Conservation (phyloP, 2,329 filamentous ascomycete species). For the Lanzia echinophila region DNA sequence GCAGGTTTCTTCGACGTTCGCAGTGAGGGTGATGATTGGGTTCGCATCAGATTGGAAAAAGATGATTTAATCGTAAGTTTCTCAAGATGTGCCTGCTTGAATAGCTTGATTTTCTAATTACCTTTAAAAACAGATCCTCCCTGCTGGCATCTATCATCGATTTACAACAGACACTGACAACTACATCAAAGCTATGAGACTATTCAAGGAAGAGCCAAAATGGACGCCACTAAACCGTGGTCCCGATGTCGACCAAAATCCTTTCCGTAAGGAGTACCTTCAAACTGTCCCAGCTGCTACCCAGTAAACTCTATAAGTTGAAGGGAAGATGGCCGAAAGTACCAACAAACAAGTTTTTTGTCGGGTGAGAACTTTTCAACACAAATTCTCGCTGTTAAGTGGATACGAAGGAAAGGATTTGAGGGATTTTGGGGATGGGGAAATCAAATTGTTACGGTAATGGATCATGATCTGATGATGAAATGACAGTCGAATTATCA, state of each 20-base stretch:
- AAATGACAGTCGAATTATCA: too few species aligned
- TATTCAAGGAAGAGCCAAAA: constrained; percentile 98
- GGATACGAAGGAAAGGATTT: too few species aligned
- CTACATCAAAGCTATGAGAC: constrained; percentile 88
- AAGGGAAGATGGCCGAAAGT: too few species aligned
- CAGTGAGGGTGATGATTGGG: constrained; percentile 76
- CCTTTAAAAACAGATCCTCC: constrained; percentile 54
- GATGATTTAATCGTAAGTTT: constrained; percentile 63
- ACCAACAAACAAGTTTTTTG: too few species aligned
- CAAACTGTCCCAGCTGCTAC: constrained; percentile 16
- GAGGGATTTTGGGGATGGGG: too few species aligned
- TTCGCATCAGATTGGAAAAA: constrained; percentile 78
- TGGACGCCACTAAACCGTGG: constrained; percentile 90
- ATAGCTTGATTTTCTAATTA: constrained; percentile 7
- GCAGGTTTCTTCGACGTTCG: constrained; percentile 91
- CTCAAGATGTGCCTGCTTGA: background rate
- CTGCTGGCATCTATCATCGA: constrained; percentile 91
- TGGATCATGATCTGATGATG: too few species aligned
- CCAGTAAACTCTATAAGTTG: too few species aligned
- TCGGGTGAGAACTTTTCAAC: too few species aligned
- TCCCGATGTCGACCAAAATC: constrained; percentile 69
- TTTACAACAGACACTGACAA: constrained; percentile 93
- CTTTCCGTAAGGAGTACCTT: constrained; percentile 73
- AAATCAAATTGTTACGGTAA: too few species aligned
- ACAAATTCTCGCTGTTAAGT: too few species aligned